A percentile compares a stretch with the other conserved stretches of the same genome.
These are phyloP conservation scores for Aspergillus kassunensis DNA, from an alignment of 495 filamentous ascomycete genomes.

Conservation along the genomic window DNA sequence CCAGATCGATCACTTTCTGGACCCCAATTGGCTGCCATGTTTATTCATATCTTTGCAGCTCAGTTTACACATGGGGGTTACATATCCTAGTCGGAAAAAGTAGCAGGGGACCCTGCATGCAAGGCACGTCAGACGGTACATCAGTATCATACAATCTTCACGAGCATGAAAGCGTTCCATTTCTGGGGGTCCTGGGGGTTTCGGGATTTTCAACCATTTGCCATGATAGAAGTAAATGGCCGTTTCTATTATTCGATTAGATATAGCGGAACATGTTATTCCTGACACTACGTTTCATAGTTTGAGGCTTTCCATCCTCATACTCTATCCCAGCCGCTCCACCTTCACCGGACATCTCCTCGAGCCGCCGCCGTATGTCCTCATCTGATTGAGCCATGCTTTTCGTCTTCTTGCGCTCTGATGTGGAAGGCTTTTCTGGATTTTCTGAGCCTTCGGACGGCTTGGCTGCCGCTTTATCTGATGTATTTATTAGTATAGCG, in stretches of 20 bases:
- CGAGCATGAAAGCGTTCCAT: not conserved
- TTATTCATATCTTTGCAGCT: not conserved
- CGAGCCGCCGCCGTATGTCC: constrained; percentile 62
- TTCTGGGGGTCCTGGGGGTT: not conserved
- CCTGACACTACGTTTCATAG: constrained; percentile 74
- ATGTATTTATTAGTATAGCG: not conserved
- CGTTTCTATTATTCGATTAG: constrained; percentile 21
- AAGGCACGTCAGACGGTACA: not conserved
- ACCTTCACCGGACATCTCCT: constrained; percentile 68
- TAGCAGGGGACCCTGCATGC: not conserved
- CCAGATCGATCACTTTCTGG: not conserved
- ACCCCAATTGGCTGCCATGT: not conserved
- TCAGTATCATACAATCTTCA: not conserved
- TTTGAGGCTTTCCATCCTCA: constrained; percentile 68
- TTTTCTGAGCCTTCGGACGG: not conserved
- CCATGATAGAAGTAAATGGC: not conserved
- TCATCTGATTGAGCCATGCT: constrained; percentile 62
- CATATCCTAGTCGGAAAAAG: constrained; percentile 1
- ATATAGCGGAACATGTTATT: constrained; percentile 77
- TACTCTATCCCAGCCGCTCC: constrained; percentile 75
- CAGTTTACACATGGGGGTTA: not conserved
- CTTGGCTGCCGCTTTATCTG: not conserved
- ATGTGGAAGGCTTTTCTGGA: not conserved
- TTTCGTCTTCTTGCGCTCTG: constrained; percentile 28
- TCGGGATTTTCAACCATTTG: not conserved